Evolutionary conservation across 257 asterid genomes (phyloP).

Genomic region (Solanum infundibuliforme): DNA sequence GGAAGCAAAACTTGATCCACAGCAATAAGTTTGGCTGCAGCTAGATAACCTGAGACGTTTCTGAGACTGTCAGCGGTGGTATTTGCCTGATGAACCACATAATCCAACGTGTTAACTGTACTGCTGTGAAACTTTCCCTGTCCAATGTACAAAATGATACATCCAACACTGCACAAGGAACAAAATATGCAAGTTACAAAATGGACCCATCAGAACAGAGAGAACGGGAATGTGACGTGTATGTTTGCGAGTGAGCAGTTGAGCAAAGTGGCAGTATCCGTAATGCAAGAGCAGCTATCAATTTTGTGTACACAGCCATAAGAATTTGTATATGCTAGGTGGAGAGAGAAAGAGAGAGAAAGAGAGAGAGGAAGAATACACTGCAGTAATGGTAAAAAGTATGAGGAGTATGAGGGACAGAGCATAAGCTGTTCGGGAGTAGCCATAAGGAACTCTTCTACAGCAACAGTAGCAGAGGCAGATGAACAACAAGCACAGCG

Average conservation of each 20-base stretch:
- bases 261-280: neutral
- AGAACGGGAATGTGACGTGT: neutral
- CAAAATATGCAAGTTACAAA: conserved; percentile 2
- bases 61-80: conserved; percentile 39
- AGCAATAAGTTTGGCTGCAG: conserved; percentile 57
- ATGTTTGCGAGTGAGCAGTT: neutral
- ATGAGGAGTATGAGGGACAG: conserved; percentile 65
- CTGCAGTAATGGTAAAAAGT: conserved; percentile 41
- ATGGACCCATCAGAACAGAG: neutral
- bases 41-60: conserved; percentile 63
- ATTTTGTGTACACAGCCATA: neutral
- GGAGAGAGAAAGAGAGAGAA: conserved; percentile 10
- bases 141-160: conserved; percentile 54
- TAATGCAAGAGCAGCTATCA: neutral
- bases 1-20: conserved; percentile 62
- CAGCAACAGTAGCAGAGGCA: conserved; percentile 47
- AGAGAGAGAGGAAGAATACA: conserved; percentile 27
- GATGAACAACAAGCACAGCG: conserved; percentile 37
- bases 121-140: conserved; percentile 55
- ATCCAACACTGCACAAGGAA: conserved; percentile 58
- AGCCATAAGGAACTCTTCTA: conserved; percentile 44
- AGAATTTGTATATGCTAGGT: neutral
- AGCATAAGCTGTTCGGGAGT: conserved; percentile 52
- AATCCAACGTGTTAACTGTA: conserved; percentile 34
- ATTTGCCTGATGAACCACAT: conserved; percentile 61